Percentiles rank a stretch among this genome's conserved stretches.
These are phyloP conservation scores for Fusarium subtropicale DNA, from an alignment of 2,329 filamentous ascomycete species.

Conservation along the genomic window DNA sequence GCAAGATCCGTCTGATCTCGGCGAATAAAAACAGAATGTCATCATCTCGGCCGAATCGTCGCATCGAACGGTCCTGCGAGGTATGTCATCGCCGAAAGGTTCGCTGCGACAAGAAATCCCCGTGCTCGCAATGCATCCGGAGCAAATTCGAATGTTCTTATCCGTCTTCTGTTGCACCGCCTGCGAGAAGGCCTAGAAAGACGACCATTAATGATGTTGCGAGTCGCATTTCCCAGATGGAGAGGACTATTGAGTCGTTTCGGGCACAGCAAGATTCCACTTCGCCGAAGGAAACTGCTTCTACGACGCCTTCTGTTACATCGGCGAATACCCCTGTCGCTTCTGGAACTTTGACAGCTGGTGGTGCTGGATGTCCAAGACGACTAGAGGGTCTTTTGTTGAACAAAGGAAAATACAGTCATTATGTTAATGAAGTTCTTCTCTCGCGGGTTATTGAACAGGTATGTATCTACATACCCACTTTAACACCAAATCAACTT, in stretches of 20 bases:
- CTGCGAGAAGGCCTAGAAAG: slow-evolving; percentile 45
- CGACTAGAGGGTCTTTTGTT: slow-evolving; percentile 45
- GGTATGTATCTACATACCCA: slow-evolving; percentile 23
- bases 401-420: slow-evolving; percentile 49
- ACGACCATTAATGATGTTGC: slow-evolving; percentile 52
- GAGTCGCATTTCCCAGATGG: slow-evolving; percentile 51
- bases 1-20: background rate
- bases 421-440: slow-evolving; percentile 54
- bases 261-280: background rate
- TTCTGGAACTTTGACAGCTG: background rate
- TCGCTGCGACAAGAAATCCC: slow-evolving; percentile 77
- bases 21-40: background rate
- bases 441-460: slow-evolving; percentile 52
- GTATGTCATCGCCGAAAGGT: slow-evolving; percentile 68
- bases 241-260: slow-evolving; percentile 45
- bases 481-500: background rate
- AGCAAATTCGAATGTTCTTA: slow-evolving; percentile 49
- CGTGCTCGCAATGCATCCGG: slow-evolving; percentile 76
- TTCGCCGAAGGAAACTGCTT: slow-evolving; percentile 6
- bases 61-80: slow-evolving; percentile 52
- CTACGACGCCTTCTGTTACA: background rate
- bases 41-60: slow-evolving; percentile 25
- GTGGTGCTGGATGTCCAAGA: background rate
- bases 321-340: background rate
- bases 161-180: slow-evolving; percentile 45